A percentile compares a stretch with the other conserved stretches of the same genome.
Evolutionary conservation across 2,329 filamentous ascomycete species (phyloP).

Genomic region (Fusarium sororula): DNA sequence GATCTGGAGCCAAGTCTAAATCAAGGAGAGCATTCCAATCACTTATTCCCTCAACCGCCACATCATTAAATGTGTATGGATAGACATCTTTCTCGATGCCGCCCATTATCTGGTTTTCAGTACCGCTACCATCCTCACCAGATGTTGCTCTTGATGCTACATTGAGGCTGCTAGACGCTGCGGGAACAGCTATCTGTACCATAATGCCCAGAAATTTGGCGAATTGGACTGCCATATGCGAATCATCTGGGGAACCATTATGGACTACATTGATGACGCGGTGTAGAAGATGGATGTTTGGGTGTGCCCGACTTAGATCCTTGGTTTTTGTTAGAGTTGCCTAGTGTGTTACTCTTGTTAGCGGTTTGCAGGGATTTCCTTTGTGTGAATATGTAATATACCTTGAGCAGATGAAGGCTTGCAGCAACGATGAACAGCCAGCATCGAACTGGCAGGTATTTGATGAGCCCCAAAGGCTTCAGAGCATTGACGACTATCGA

Average conservation of each 20-base stretch:
- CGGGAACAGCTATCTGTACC: neutral
- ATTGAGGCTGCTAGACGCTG: neutral
- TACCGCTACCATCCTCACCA: neutral
- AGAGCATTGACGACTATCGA: neutral
- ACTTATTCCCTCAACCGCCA: neutral
- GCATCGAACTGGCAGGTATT: neutral
- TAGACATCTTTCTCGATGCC: neutral
- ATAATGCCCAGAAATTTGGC: neutral
- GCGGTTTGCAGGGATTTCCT: fast-evolving
- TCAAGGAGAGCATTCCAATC: neutral
- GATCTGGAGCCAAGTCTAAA: neutral
- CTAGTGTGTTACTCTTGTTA: neutral
- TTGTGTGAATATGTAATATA: fast-evolving
- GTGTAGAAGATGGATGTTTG: neutral
- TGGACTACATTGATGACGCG: neutral
- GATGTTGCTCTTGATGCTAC: neutral
- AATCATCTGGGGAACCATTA: neutral
- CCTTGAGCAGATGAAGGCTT: neutral
- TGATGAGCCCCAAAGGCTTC: neutral
- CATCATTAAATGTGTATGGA: neutral
- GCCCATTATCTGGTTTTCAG: fast-evolving
- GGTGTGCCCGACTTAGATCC: neutral
- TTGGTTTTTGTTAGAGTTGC: neutral
- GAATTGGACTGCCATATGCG: neutral
- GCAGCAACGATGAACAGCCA: neutral